A percentile compares a stretch with the other conserved stretches of the same genome.
Conservation (phyloP, 306 rosid genomes). For the Cercis canadensis region DNA sequence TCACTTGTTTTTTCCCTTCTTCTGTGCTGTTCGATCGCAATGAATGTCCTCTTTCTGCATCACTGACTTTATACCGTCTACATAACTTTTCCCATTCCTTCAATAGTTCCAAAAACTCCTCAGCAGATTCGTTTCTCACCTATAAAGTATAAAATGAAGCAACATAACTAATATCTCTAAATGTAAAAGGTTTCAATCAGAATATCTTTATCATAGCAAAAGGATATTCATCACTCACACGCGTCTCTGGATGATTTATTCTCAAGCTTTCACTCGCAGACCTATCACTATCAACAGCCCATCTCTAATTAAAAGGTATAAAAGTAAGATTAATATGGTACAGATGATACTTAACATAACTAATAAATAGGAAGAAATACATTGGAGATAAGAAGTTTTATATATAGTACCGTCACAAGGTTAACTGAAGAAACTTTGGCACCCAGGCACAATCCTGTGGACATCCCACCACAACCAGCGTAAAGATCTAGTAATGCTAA, state of each 20-base stretch:
- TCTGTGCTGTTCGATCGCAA: slow-evolving; percentile 43
- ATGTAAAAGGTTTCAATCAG: slow-evolving; percentile 15
- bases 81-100: slow-evolving; percentile 92
- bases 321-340: slow-evolving; percentile 37
- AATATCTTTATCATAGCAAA: slow-evolving; percentile 19
- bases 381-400: slow-evolving; percentile 20
- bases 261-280: slow-evolving; percentile 81
- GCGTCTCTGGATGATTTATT: slow-evolving; percentile 81
- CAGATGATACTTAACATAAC: slow-evolving; percentile 19
- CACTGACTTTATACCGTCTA: slow-evolving; percentile 51
- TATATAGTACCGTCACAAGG: slow-evolving; percentile 70
- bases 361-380: slow-evolving; percentile 23
- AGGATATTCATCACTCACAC: slow-evolving; percentile 56
- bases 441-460: slow-evolving; percentile 92
- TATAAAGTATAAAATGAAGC: slow-evolving; percentile 43
- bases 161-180: slow-evolving; percentile 25
- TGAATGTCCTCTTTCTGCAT: slow-evolving; percentile 34
- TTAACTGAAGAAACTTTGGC: slow-evolving; percentile 74
- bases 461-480: slow-evolving; percentile 99
- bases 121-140: slow-evolving; percentile 93
- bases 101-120: slow-evolving; percentile 74
- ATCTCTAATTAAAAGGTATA: slow-evolving; percentile 59
- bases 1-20: slow-evolving; percentile 27
- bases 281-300: slow-evolving; percentile 81
- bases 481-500: slow-evolving; percentile 74